Evolutionary conservation across 306 rosid species (phyloP).

Genomic region (Biancaea sappan): DNA sequence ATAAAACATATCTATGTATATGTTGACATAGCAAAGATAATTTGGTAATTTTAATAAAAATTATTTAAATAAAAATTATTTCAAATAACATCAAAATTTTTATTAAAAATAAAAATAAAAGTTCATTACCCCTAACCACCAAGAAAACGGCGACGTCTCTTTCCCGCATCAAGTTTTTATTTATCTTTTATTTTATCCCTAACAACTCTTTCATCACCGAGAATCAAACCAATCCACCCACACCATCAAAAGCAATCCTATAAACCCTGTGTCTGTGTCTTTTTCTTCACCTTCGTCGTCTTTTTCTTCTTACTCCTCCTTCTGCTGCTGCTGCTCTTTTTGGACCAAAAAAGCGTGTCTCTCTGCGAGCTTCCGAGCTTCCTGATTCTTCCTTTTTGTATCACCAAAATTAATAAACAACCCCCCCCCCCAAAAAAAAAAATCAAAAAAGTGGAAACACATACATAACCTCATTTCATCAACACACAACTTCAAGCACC

Average conservation of each 20-base stretch:
- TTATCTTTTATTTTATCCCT: neutral
- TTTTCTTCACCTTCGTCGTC: too few relatives aligned
- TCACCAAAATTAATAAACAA: constrained; percentile 2
- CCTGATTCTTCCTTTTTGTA: neutral
- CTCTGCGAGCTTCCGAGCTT: neutral
- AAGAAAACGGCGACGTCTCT: constrained; percentile 10
- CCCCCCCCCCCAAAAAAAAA: too few relatives aligned
- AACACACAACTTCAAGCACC: constrained; percentile 14
- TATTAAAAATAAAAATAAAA: too few relatives aligned
- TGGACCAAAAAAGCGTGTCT: neutral
- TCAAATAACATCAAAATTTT: too few relatives aligned
- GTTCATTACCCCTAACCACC: too few relatives aligned
- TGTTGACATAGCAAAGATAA: too few relatives aligned
- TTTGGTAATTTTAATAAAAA: too few relatives aligned
- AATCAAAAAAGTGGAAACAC: constrained; percentile 29
- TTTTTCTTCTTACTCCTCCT: too few relatives aligned
- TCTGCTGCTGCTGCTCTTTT: too few relatives aligned
- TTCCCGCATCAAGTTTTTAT: neutral
- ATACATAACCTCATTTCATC: constrained; percentile 30
- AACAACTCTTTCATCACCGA: neutral
- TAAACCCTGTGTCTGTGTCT: neutral
- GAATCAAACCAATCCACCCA: neutral
- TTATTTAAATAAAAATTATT: too few relatives aligned
- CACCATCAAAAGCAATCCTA: neutral
- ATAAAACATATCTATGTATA: too few relatives aligned